Percentiles rank a stretch among this genome's conserved stretches.
phyloP scores from a whole-genome alignment of 2,329 filamentous ascomycete species.

The Scolecobasidium constrictum region DNA sequence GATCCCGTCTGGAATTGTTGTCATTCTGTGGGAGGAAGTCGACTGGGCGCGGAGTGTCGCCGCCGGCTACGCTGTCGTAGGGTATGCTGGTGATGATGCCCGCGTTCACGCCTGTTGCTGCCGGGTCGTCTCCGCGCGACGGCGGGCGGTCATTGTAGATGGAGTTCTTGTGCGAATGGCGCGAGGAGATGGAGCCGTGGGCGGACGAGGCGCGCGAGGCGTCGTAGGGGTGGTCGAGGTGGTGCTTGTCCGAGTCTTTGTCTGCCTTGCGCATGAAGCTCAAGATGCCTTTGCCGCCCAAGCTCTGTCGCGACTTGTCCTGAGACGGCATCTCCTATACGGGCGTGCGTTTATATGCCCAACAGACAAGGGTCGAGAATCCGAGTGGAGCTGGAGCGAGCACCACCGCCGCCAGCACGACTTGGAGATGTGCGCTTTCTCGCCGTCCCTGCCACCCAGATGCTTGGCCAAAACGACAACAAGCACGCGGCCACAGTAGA shows the following conservation, averaged over 20 bases:
- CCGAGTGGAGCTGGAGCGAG: too few relatives aligned
- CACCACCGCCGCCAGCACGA: too few relatives aligned
- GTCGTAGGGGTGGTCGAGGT: conserved; percentile 43
- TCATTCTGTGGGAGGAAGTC: conserved; percentile 57
- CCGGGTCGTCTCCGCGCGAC: conserved; percentile 48
- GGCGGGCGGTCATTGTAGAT: conserved; percentile 51
- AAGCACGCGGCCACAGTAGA: too few relatives aligned
- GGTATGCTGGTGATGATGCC: conserved; percentile 82
- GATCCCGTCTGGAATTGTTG: conserved; percentile 47
- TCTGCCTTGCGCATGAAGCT: conserved; percentile 29
- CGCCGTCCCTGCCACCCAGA: too few relatives aligned
- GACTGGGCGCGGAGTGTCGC: conserved; percentile 58
- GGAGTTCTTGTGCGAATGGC: conserved; percentile 47
- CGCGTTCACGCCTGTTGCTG: conserved; percentile 61
- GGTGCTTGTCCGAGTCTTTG: conserved; percentile 46
- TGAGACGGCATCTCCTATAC: not conserved
- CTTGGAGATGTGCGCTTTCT: too few relatives aligned
- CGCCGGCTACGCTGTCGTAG: conserved; percentile 63
- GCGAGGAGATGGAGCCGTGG: conserved; percentile 55
- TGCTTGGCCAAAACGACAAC: too few relatives aligned
- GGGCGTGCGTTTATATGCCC: not conserved
- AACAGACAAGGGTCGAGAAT: not conserved
- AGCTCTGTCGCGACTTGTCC: conserved; percentile 67
- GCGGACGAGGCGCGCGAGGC: conserved; percentile 38
- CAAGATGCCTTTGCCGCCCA: conserved; percentile 75